Base-by-base conservation (phyloP, 75 land plant species). In the Isoetes taiwanensis region DNA sequence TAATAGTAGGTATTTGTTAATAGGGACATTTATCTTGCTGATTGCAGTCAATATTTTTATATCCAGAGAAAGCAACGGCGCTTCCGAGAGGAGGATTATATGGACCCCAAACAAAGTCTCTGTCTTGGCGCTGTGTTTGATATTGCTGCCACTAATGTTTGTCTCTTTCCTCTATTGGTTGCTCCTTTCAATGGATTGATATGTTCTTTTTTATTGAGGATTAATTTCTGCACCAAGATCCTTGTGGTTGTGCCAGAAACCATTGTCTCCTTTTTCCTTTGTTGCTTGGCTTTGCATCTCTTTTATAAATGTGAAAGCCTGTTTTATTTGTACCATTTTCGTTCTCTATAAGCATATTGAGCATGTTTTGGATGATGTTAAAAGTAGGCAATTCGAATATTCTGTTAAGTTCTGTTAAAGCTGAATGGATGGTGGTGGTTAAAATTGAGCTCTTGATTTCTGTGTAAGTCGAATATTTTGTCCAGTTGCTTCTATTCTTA, bases 121-220 rank as follows among this genome's bases (percentile, higher is more conserved):
- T 91, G 97, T 59, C 68, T 91, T 4, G 97, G 97, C 65, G 97
- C 97, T 26, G 73, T 91, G 21, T 91, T 91, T 71, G 79, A 91
- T 67, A 91, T 91, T 43, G 94, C 94, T 34, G 97, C 97, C 34
- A 91, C 97, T 73, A 91, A 91, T 75, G 94, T 91, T 52, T 71
- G 80, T 11, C 28, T 41, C 28, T 32, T 14, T 30, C 24, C 43
- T 57, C n/a, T n/a, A n/a, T n/a, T n/a, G n/a, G n/a, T n/a, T n/a
- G n/a, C n/a, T n/a, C n/a, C n/a, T n/a, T n/a, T n/a, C n/a, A n/a
- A n/a, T n/a, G n/a, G n/a, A n/a, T n/a, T n/a, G n/a, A n/a, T n/a
- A n/a, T n/a, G n/a, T n/a, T n/a, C n/a, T n/a, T n/a, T n/a, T n/a
- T n/a, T n/a, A n/a, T n/a, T n/a, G n/a, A n/a, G n/a, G n/a, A n/a